phyloP scores from a whole-genome alignment of 148 eudicot genomes.

The Euryodendron excelsum region DNA sequence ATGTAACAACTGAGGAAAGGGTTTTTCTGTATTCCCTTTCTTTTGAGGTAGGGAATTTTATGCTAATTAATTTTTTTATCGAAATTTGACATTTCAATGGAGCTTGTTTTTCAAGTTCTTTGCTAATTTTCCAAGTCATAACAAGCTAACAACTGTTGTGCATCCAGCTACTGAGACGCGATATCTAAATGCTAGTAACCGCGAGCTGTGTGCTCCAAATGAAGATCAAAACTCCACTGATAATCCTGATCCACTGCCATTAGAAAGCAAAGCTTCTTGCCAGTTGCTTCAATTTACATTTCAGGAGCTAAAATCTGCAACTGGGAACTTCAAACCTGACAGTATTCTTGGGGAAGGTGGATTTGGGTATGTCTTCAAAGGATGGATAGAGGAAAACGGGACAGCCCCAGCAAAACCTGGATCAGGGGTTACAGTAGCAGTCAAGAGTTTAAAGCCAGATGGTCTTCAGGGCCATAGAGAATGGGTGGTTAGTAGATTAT shows the following conservation, averaged over 20 bases:
- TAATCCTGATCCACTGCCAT: constrained; percentile 36
- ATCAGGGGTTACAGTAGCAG: constrained; percentile 88
- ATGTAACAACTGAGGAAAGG: neutral
- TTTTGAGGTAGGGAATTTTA: no score
- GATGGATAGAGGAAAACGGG: constrained; percentile 95
- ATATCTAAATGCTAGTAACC: constrained; percentile 88
- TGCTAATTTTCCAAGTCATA: neutral
- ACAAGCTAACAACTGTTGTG: neutral
- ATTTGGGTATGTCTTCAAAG: constrained; percentile 91
- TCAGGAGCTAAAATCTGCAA: constrained; percentile 89
- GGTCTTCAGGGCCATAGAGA: constrained; percentile 99
- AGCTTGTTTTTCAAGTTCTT: neutral
- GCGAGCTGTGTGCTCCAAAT: constrained; percentile 84
- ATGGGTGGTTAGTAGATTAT: constrained; percentile 90
- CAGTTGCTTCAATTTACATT: constrained; percentile 70
- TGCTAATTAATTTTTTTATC: no score
- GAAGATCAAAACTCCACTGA: constrained; percentile 59
- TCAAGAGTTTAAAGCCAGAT: constrained; percentile 91
- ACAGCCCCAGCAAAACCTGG: constrained; percentile 94
- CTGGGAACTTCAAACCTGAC: constrained; percentile 94
- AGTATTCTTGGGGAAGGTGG: constrained; percentile 99
- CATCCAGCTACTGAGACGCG: constrained; percentile 86
- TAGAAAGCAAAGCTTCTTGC: constrained; percentile 42
- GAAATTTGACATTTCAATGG: neutral
- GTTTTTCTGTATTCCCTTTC: neutral